Evolutionary conservation across 495 filamentous ascomycete species (phyloP), one percentile per base, ranked within the genome.

Genomic region (Bacidia gigantensis): DNA sequence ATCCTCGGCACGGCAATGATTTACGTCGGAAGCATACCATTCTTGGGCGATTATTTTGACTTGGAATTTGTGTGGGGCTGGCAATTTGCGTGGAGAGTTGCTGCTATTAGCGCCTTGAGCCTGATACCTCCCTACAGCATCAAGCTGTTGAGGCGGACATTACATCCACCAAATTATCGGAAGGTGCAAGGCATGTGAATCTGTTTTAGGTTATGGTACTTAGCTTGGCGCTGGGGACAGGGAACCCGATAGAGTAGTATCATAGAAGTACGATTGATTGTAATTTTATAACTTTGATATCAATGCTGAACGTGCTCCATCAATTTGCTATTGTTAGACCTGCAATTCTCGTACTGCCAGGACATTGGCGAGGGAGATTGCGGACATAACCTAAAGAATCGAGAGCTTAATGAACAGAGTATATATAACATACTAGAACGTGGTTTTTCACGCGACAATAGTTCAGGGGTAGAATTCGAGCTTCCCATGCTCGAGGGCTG

Each of bases 131-230:
- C 89, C 3, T 94, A 86, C 67, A 80, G 76, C 50, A 85, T 76
- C 2, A 99, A 96, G 72, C 60, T 87, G 53, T 79, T 95, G 50
- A 72, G 84, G 64, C 77, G 88, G 61, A 85, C 78, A 49, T 81
- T 93, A 73, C 87, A 80, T 61, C 93, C 92, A 49, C 87, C 89
- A n/a, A 92, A 83, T 63, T 96, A 93, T 71, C 74, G 92, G 54
- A 99, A 99, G 71, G 90, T 99, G 17, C 84, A 85, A 66, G 88
- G 76, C 11, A 72, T 72, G 64, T 70, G 50, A 50, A 48, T 24
- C 24, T 26, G 26, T 21, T 12, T 49, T 38, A 2, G 42, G 29
- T 35, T 50, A n/a, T 32, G 24, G 45, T n/a, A 26, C 26, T 22
- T 46, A 32, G 42, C 42, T 26, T 55, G 40, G 52, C 47, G 39